Base-by-base conservation (phyloP, 176 grass and related monocot species). In the Echinochloa phyllopogon region DNA sequence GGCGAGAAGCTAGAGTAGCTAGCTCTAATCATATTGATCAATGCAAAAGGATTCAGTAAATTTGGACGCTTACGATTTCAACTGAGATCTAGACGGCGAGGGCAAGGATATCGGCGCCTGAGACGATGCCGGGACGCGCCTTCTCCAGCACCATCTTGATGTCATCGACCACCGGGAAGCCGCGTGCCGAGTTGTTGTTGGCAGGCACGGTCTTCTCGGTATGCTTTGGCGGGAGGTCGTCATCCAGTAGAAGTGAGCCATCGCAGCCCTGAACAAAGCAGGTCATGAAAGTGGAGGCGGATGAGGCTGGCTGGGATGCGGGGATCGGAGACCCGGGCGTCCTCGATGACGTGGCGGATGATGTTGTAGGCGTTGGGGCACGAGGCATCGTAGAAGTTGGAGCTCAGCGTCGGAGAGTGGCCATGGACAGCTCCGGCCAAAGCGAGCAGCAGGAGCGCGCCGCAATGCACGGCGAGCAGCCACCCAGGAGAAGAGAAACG, bases 181-280 rank as follows among this genome's bases (percentile, higher is more conserved):
- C 78, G 1, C 85, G 78, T 14, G 62, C 78, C 4, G 86, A 87
- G 9, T 58, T 76, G 18, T 82, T 7, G 21, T 87, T 82, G 25
- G 70, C 71, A 0, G 62, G 86, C 20, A 39, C 86, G 14, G 23
- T 5, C 86, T 82, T 87, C 86, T 87, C 86, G 27, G 15, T 82
- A 40, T 41, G 25, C 15, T 65, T 79, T 25, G 25, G 10, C 25
- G 60, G 77, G 60, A 65, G 61, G 17, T 65, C 77, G 25, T 79
- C 77, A 25, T 79, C 60, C 23, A 79, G 60, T 9, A 79, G 77
- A 15, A 79, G 77, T 4, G 77, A 79, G 8, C 42, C 77, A 10
- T 79, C 77, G 60, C 77, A 79, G 0, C 77, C 77, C 60, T 79
- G 77, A 47, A 60, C 11, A 10, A 10, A 20, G 29, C 29, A 33